Evolutionary conservation across 768 basidiomycete genomes (phyloP).

Genomic region (Leccinellum luteum): DNA sequence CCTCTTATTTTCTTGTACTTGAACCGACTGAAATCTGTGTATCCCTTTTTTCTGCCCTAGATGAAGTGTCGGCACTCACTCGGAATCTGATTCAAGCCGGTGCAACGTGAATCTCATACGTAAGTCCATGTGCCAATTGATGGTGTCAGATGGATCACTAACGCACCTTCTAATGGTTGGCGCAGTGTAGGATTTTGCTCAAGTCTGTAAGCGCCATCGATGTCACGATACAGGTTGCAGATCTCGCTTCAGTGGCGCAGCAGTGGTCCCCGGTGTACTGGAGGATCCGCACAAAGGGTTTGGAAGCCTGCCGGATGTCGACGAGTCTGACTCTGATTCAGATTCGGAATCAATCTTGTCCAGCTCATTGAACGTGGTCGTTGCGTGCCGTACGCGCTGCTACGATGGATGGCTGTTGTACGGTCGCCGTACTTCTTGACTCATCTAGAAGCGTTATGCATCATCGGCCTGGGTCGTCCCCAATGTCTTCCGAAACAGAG

Average conservation of each 20-base stretch:
- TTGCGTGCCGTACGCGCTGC: not conserved
- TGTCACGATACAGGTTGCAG: constrained; percentile 55
- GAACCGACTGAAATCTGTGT: too few relatives aligned
- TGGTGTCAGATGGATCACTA: too few relatives aligned
- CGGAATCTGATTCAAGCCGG: not conserved
- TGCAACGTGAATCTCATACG: constrained; percentile 49
- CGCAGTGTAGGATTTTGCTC: constrained; percentile 50
- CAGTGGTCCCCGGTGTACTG: constrained; percentile 39
- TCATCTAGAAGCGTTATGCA: too few relatives aligned
- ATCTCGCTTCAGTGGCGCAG: constrained; percentile 47
- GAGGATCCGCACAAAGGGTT: not conserved
- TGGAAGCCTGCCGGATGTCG: not conserved
- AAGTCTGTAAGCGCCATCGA: constrained; percentile 60
- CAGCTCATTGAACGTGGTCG: not conserved
- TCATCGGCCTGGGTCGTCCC: too few relatives aligned
- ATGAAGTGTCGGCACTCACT: too few relatives aligned
- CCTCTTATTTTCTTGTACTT: too few relatives aligned
- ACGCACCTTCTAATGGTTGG: not conserved
- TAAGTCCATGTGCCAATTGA: not conserved
- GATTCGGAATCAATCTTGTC: not conserved
- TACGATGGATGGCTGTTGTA: not conserved
- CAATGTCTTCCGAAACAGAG: too few relatives aligned
- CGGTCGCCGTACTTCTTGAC: too few relatives aligned
- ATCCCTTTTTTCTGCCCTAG: too few relatives aligned
- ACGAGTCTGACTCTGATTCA: not conserved